Evolutionary conservation across 139 green algal genomes (phyloP).

Genomic region (Zygnema circumcarinatum): DNA sequence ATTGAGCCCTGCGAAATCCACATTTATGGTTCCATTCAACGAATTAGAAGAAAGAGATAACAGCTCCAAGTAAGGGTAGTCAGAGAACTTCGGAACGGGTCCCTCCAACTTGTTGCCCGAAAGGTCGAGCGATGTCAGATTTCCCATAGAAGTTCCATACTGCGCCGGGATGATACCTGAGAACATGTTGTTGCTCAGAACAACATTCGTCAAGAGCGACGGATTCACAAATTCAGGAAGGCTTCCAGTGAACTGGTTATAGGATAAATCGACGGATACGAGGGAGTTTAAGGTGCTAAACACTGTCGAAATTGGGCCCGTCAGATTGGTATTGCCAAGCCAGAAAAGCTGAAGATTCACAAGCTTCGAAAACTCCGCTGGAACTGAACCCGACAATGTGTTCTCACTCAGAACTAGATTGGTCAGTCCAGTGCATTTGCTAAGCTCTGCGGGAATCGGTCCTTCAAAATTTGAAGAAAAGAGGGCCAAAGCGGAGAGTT

Average conservation of each 20-base stretch:
- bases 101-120: conserved; percentile 21
- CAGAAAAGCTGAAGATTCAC: not conserved
- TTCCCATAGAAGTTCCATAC: not conserved
- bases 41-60: not conserved
- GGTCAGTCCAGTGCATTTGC: conserved; percentile 11
- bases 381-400: not conserved
- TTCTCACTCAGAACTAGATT: conserved; percentile 44
- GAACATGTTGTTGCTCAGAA: conserved; percentile 15
- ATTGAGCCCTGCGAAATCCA: not conserved
- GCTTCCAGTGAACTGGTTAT: conserved; percentile 31
- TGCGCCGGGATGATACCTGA: conserved; percentile 5
- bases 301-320: not conserved
- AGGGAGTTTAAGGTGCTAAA: not conserved
- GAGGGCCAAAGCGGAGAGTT: not conserved
- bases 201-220: not conserved
- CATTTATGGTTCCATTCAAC: not conserved
- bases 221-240: not conserved
- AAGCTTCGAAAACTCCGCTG: not conserved
- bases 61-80: not conserved
- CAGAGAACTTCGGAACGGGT: not conserved
- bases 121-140: conserved; percentile 23
- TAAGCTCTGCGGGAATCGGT: conserved; percentile 13
- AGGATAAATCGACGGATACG: conserved; percentile 10
- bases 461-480: not conserved
- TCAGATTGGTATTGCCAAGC: not conserved